A percentile compares a stretch with the other conserved stretches of the same genome.
Conservation (phyloP, 2,329 filamentous ascomycete genomes). For the Aspergillus hortae region DNA sequence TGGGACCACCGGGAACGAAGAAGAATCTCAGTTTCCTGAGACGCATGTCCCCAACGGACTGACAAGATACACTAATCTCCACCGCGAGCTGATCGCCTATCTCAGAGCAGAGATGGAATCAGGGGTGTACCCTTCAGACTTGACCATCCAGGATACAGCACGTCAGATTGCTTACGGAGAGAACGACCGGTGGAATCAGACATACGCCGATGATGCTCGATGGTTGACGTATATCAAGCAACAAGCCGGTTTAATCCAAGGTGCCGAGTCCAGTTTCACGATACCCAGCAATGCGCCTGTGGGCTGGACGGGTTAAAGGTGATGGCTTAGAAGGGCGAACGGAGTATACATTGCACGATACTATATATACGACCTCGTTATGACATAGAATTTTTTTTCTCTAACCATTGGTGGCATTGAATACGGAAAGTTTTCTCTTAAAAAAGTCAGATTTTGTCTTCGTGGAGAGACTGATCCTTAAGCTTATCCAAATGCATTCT, state of each 20-base stretch:
- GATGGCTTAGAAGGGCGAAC: no score
- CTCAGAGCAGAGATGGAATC: slow-evolving; percentile 22
- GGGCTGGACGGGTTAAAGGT: no score
- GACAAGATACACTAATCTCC: slow-evolving; percentile 21
- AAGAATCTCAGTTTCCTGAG: background rate
- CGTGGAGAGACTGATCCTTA: no score
- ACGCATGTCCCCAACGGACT: background rate
- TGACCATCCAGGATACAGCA: slow-evolving; percentile 30
- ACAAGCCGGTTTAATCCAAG: slow-evolving; percentile 9
- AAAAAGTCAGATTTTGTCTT: no score
- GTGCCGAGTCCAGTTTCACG: background rate
- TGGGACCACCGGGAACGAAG: background rate
- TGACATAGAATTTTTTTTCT: no score
- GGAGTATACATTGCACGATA: no score
- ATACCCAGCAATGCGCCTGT: background rate
- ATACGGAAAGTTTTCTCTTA: no score
- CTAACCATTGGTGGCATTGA: no score
- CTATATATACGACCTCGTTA: no score
- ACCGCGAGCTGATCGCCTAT: slow-evolving; percentile 18
- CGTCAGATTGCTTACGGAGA: slow-evolving; percentile 28
- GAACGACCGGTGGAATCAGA: slow-evolving; percentile 37
- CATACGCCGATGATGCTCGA: slow-evolving; percentile 30
- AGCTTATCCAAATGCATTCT: no score
- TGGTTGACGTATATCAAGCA: slow-evolving; percentile 31
- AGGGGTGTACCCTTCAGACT: slow-evolving; percentile 24